Percentiles rank a stretch among this genome's conserved stretches.
These are phyloP conservation scores for Erythrophleum fordii DNA, from an alignment of 306 rosid genomes.

Conservation along the genomic window DNA sequence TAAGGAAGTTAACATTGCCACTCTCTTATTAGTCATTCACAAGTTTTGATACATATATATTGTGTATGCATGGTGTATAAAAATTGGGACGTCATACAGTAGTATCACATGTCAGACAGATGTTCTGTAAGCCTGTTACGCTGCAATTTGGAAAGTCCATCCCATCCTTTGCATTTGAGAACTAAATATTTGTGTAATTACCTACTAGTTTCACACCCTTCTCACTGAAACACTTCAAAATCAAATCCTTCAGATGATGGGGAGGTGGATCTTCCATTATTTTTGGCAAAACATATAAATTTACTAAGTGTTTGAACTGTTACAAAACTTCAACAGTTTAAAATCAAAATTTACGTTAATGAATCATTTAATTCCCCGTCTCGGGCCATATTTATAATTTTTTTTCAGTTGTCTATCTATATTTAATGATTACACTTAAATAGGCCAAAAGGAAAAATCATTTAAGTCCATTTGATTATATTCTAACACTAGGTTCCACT, in stretches of 20 bases:
- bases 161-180: constrained; percentile 19
- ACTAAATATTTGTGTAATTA: not conserved
- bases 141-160: not conserved
- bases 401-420: constrained; percentile 10
- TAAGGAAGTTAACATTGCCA: not conserved
- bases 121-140: not conserved
- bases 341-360: not conserved
- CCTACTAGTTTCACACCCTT: not conserved
- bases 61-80: not conserved
- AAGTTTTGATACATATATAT: not conserved
- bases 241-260: not conserved
- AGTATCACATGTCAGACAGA: not conserved
- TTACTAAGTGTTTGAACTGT: constrained; percentile 18
- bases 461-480: not conserved
- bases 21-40: not conserved
- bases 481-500: constrained; percentile 18
- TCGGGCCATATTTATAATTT: not conserved
- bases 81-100: not conserved
- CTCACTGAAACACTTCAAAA: constrained; percentile 12
- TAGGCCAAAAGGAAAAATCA: constrained; percentile 10
- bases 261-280: not conserved
- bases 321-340: constrained; percentile 1
- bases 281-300: constrained; percentile 18
- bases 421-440: constrained; percentile 18
- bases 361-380: constrained; percentile 9